Evolutionary conservation across 2,329 filamentous ascomycete genomes (phyloP), one percentile per base, ranked within the genome.

Genomic region (Xylaria hypoxylon): DNA sequence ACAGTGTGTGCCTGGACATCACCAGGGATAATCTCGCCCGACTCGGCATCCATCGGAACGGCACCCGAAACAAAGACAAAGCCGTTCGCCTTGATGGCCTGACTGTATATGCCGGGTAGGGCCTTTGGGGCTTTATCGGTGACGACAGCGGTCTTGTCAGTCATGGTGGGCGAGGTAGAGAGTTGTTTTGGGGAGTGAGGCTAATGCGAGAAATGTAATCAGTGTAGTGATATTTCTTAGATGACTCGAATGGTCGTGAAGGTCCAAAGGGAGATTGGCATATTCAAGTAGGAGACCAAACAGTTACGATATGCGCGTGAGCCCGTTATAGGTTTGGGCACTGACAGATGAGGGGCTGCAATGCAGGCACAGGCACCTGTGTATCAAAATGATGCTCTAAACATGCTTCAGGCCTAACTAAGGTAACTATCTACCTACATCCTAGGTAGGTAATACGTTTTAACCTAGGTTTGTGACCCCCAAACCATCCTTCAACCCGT

Each of bases 31-130:
- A 92, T 81, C 70, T 87, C 84, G 68, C 86, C 87, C 6, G 80
- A 79, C 60, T 81, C 79, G 50, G 84, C 81, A 77, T 91, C 88
- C 70, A 88, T 87, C 69, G 90, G 89, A 70, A 93, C 89, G 72
- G 90, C 88, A 71, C 91, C 91, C 0, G 90, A 92, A 76, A 90
- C 86, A 80, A 88, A 93, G 79, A 93, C 85, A 70, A 90, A 83
- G 70, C 87, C 86, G 70, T 88, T 88, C 67, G 90, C 90, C 72
- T 87, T 85, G 78, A 93, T 89, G 73, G 90, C 90, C 73, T 82
- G 80, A 75, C 77, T 82, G 73, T 81, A 81, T 68, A 82, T 78
- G 19, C 73, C 72, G 5, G 80, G 77, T 17, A 80, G 73, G 13
- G 80, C 79, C 74, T 79, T 79, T 50, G 80, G 80, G 44, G 80